Base-by-base conservation (phyloP, 176 grass and related monocot genomes). In the Elaeis guineensis region DNA sequence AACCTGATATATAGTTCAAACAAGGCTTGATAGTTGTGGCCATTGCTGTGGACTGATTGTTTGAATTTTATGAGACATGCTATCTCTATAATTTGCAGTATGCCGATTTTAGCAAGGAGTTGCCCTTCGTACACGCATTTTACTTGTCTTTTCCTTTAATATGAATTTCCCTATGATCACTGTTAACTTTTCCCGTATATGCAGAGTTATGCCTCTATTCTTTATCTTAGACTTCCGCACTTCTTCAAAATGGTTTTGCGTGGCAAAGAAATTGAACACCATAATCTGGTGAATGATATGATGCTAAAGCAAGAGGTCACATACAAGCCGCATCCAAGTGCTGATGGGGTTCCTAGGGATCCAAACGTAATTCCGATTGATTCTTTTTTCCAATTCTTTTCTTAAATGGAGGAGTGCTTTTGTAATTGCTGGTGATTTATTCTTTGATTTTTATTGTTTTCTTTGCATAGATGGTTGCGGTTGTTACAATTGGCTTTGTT, bases 141-240 rank as follows among this genome's bases (percentile, higher is more conserved):
- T 59, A 44, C 28, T 25, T 63, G 2, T 63, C 14, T 63, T 44
- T 17, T 44, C 23, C 5, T 17, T 17, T 17, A 16, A 63, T 63
- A 30, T 44, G 23, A 55, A 55, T 18, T 20, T 20, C 17, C n/a
- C 39, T 63, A 14, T 21, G 48, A 44, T 72, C 54, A 64, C 63
- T 23, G 8, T 16, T 17, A 62, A 29, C 21, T 52, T 55, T 30
- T 63, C 15, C 2, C 71, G 50, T 57, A 44, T 77, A 20, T 86
- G 72, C 87, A 98, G 93, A 98, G 87, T 81, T 98, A 98, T 80
- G 93, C 93, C 30, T 98, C 93, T 16, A 92, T 98, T 83, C 80
- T 98, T 51, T 98, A 98, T 75, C 81, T 92, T 49, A 81, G 93
- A 73, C 66, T 98, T 68, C 87, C 87, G 39, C 72, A 59, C 70